Evolutionary conservation across 73 alveolate genomes (phyloP), one percentile per base, ranked within the genome.

Genomic region (Breviolum minutum): DNA sequence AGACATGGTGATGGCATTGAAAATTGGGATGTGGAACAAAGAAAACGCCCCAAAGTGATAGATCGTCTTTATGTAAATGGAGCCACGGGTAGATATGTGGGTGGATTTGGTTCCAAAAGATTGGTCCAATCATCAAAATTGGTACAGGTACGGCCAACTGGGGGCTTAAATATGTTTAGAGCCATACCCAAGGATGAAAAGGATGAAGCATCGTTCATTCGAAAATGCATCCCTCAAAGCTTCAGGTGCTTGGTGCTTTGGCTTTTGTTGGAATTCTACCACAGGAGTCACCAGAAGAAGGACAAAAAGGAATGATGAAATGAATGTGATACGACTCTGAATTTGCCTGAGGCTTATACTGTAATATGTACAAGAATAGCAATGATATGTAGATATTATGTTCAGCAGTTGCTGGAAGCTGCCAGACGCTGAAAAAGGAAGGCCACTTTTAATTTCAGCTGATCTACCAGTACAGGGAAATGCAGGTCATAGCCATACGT

Each of bases 221-320:
- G 54, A 40, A 40, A 40, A 40, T 40, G 54, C 54, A 40, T 40
- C 54, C 0, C 54, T 40, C 54, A 40, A 40, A 40, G 54, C 54
- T 40, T 20, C 32, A 82, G 90, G 93, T 84, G 93, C 77, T 63
- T 86, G 32, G 63, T 86, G 61, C 40, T 86, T 9, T 86, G 94
- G 94, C 13, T 86, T 27, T 63, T 86, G 80, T 63, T 63, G n/a
- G 63, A 63, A 24, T n/a, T 17, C 7, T 63, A 61, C 14, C 77
- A 63, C n/a, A 63, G 24, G 3, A 40, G 54, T 40, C 54, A 40
- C 54, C 54, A 40, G 54, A 40, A 40, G 94, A 84, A 84, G 61
- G 93, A 84, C 60, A 84, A 84, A 74, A 84, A 84, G 93, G 93
- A 84, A 62, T 84, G 93, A 84, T 32, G 48, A 68, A 22, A 22